A percentile compares a stretch with the other conserved stretches of the same genome.
Evolutionary conservation across 2,329 filamentous ascomycete genomes (phyloP).

Genomic region (Sarocladiaceae sp.): DNA sequence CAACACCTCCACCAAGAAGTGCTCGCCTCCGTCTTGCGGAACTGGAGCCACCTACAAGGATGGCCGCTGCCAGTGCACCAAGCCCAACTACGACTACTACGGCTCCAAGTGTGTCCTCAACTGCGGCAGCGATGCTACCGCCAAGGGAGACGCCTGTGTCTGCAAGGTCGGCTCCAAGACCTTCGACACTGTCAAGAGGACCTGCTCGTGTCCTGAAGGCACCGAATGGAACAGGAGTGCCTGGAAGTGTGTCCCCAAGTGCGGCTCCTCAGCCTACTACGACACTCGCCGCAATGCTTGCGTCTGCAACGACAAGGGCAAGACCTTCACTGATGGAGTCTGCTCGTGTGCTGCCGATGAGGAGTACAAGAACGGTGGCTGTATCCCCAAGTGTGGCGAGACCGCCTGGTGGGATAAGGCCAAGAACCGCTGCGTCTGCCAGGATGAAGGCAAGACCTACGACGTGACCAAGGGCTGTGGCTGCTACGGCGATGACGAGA

Average conservation of each 20-base stretch:
- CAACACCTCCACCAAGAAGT: not conserved
- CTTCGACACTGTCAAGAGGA: not conserved
- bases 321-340: not conserved
- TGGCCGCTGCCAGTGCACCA: not conserved
- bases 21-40: no score
- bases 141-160: not conserved
- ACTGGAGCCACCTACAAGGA: not conserved
- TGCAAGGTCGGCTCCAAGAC: not conserved
- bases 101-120: not conserved
- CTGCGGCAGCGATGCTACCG: not conserved
- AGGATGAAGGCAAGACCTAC: not conserved
- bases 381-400: not conserved
- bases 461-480: not conserved
- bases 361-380: not conserved
- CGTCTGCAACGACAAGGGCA: not conserved
- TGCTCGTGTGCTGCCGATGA: not conserved
- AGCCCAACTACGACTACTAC: no score
- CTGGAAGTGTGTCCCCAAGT: not conserved
- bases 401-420: not conserved
- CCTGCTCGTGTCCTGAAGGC: not conserved
- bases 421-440: not conserved
- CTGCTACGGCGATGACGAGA: not conserved
- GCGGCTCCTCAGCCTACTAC: not conserved
- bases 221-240: not conserved
- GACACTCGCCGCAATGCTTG: not conserved